A percentile compares a stretch with the other conserved stretches of the same genome.
These are phyloP conservation scores for Pachysandra terminalis DNA, from an alignment of 164 flowering plant genomes.

Conservation along the genomic window DNA sequence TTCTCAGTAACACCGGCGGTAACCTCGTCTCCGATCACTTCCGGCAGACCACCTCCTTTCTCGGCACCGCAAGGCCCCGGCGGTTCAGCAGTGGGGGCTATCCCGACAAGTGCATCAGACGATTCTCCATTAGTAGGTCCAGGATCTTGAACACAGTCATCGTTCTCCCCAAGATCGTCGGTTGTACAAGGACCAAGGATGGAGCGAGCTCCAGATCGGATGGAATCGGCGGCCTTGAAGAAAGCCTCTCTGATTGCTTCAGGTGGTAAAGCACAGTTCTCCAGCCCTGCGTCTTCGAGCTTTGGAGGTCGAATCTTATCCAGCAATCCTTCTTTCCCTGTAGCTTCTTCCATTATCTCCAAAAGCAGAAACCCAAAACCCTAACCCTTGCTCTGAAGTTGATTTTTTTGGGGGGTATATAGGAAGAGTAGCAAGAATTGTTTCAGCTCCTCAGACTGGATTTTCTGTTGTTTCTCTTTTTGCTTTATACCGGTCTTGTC, in stretches of 20 bases:
- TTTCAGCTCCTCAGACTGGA: no score
- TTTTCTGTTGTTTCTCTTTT: no score
- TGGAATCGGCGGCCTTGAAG: conserved; percentile 69
- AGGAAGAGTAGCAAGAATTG: no score
- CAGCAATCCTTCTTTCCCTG: conserved; percentile 24
- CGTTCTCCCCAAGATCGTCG: conserved; percentile 20
- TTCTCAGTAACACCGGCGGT: conserved; percentile 12
- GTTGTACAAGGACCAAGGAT: conserved; percentile 8
- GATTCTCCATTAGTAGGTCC: conserved; percentile 21
- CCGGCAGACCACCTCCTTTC: conserved; percentile 31
- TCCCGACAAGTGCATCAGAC: conserved; percentile 35
- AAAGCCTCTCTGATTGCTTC: conserved; percentile 81
- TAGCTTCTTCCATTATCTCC: conserved; percentile 20
- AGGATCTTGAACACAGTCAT: conserved; percentile 31
- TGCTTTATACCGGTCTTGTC: no score
- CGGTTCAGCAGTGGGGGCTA: conserved; percentile 7
- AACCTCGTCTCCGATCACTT: conserved; percentile 22
- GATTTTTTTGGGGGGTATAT: no score
- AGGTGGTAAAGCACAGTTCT: conserved; percentile 85
- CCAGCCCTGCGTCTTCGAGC: conserved; percentile 91
- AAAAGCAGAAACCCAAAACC: background rate
- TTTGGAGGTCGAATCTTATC: conserved; percentile 59
- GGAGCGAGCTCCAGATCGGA: conserved; percentile 40
- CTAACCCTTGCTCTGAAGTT: no score
- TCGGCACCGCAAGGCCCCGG: conserved; percentile 32